Evolutionary conservation across 1,284 basidiomycete species (phyloP), one percentile per base, ranked within the genome.

Genomic region (Moniliella sp.): DNA sequence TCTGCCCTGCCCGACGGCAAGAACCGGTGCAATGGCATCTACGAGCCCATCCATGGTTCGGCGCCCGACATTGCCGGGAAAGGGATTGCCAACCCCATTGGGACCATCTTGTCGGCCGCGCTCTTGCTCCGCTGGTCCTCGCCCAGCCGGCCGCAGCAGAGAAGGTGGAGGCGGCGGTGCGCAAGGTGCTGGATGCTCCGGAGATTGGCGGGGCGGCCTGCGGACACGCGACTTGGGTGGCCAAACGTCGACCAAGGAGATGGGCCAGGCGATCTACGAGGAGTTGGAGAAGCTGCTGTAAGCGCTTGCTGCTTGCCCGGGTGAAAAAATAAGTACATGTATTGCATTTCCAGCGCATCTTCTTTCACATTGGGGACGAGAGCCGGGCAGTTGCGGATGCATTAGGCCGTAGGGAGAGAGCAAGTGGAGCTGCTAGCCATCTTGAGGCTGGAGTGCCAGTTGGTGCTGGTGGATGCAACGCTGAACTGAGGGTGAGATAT

Each of bases 71-170:
- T 94, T 46, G 83, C 86, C 5, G 84, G 83, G 2, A 68, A 81
- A 59, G 81, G 81, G 18, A 84, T 93, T 50, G 88, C 88, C 41
- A 97, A 94, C 64, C 88, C 88, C 18, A 73, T 97, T 47, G 88
- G 88, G 31, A 93, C 88, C n/a, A 94, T 97, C 58, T 75, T 97
- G 36, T 91, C 83, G 35, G 81, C 80, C 3, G 88, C 86, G 2
- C 75, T 97, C 75, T 75, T 94, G 38, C 69, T 94, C 35, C 73
- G 86, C 31, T 97, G 93, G 65, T 94, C 88, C 74, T 94, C 23
- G 80, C 79, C 15, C 68, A 83, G 36, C 77, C 81, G 39, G 29
- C 18, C 7, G 33, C 37, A n/a, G 88, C 88, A 1, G 68, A 70
- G 30, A 73, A 77, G 15, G 76, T 99, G 42, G 91, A 97, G 62